These are phyloP conservation scores for Fusarium sp. DNA, from an alignment of 2,329 filamentous ascomycete species.

Conservation along the genomic window DNA sequence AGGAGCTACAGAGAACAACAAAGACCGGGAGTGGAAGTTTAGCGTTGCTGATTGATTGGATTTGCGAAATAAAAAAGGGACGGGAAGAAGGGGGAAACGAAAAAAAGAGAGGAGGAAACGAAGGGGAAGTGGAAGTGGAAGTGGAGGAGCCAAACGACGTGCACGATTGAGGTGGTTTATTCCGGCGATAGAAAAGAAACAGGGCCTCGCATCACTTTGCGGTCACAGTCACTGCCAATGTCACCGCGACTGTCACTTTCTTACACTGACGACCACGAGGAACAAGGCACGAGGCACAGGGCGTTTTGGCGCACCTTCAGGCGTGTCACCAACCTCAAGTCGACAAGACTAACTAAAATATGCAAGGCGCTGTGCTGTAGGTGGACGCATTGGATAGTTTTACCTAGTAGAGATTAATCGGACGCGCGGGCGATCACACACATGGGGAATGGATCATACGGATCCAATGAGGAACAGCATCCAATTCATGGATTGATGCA, in stretches of 20 bases:
- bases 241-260: slow-evolving; percentile 13
- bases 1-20: slow-evolving; percentile 11
- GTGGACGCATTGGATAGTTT: slow-evolving; percentile 15
- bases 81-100: background rate
- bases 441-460: slow-evolving; percentile 8
- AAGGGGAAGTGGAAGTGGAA: slow-evolving; percentile 4
- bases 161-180: slow-evolving; percentile 36
- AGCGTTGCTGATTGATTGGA: background rate
- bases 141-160: slow-evolving; percentile 20
- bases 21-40: background rate
- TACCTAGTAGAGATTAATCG: slow-evolving; percentile 23
- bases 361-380: slow-evolving; percentile 18
- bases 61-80: background rate
- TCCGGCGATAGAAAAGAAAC: slow-evolving; percentile 10
- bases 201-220: background rate
- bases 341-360: background rate
- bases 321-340: background rate
- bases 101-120: background rate
- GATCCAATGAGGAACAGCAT: slow-evolving; percentile 24
- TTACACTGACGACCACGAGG: slow-evolving; percentile 19
- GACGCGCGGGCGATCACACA: slow-evolving; percentile 36
- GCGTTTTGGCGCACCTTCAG: slow-evolving; percentile 17
- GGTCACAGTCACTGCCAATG: background rate
- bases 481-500: slow-evolving; percentile 24
- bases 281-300: slow-evolving; percentile 32